phyloP scores from a whole-genome alignment of 1,284 basidiomycete species.

The Tilletia setariae region DNA sequence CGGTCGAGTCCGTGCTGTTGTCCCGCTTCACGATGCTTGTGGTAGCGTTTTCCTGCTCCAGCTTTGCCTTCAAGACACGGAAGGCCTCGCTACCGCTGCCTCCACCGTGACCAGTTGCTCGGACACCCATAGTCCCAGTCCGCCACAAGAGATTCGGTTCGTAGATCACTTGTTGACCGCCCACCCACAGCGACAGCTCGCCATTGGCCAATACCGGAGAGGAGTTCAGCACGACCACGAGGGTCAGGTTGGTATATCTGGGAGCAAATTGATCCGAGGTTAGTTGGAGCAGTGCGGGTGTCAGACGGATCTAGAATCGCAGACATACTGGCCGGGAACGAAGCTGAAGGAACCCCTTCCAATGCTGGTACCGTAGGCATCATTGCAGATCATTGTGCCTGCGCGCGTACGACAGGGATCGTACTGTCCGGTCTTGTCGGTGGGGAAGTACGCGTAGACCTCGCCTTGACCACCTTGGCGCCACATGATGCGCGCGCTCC shows the following conservation, averaged over 20 bases:
- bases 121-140: neutral
- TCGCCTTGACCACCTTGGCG: slow-evolving; percentile 26
- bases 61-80: neutral
- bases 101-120: slow-evolving; percentile 14
- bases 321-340: neutral
- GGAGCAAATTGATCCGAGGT: neutral
- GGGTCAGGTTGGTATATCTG: slow-evolving; percentile 11
- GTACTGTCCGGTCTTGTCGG: slow-evolving; percentile 10
- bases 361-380: slow-evolving; percentile 15
- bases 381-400: slow-evolving; percentile 17
- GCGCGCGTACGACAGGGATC: slow-evolving; percentile 7
- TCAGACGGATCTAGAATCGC: neutral
- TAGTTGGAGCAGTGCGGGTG: neutral
- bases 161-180: slow-evolving; percentile 1
- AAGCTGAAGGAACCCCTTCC: slow-evolving; percentile 15
- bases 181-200: slow-evolving; percentile 10
- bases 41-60: neutral
- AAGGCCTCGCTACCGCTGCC: slow-evolving; percentile 10
- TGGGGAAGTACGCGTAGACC: slow-evolving; percentile 19
- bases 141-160: slow-evolving; percentile 15
- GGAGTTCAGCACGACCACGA: slow-evolving; percentile 13
- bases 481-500: slow-evolving; percentile 56
- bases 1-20: neutral
- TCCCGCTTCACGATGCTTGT: neutral
- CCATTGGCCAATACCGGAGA: slow-evolving; percentile 13